Percentiles rank a stretch among this genome's conserved stretches.
Conservation (phyloP, 179 eudicot species). For the Nepenthes alata region DNA sequence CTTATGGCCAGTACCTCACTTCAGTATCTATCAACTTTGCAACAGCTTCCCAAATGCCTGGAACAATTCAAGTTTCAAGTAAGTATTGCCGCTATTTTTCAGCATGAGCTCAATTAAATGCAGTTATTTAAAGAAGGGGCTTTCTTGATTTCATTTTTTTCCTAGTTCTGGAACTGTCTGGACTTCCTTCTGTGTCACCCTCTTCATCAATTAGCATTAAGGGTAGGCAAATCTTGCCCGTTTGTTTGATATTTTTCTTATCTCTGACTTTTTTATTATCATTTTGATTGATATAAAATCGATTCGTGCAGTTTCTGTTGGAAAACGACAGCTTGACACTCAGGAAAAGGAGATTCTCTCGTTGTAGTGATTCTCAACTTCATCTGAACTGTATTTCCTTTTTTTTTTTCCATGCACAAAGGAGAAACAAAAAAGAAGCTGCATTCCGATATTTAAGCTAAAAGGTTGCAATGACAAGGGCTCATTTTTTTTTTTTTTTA, state of each 20-base stretch:
- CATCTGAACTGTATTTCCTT: constrained; percentile 1
- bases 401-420: neutral
- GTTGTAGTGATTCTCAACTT: constrained; percentile 51
- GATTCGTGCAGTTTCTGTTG: constrained; percentile 65
- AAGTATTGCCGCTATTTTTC: constrained; percentile 6
- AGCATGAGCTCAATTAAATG: neutral
- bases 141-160: neutral
- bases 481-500: constrained; percentile 1
- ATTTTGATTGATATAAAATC: neutral
- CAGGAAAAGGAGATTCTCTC: constrained; percentile 50
- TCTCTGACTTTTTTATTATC: neutral
- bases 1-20: neutral
- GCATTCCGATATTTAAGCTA: neutral
- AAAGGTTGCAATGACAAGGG: neutral
- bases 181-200: constrained; percentile 33
- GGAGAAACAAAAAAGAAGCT: neutral
- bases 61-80: constrained; percentile 87
- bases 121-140: neutral
- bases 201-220: constrained; percentile 48
- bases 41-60: constrained; percentile 56
- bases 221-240: constrained; percentile 23
- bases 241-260: neutral
- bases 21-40: neutral
- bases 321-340: constrained; percentile 50
- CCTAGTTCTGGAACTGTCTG: constrained; percentile 56